Evolutionary conservation across 305 asterid genomes (phyloP), one percentile per base, ranked within the genome.

Genomic region (Caryopteris hybrid): DNA sequence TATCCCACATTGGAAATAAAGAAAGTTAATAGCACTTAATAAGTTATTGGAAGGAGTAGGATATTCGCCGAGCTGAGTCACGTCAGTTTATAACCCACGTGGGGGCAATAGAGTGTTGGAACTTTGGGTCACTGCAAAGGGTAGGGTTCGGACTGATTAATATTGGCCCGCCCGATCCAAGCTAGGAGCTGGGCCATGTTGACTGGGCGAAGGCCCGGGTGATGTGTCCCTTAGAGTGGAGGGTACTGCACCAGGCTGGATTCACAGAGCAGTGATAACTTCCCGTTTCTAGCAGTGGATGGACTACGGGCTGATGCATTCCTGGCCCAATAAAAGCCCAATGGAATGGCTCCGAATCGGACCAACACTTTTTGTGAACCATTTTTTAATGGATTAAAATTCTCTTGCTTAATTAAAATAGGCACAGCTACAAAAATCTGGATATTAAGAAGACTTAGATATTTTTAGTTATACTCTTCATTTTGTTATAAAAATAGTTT

Each of bases 271-370:
- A 29, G 48, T 5, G 69, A 22, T 0, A 21, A 50, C 61, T 8
- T 55, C 22, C 42, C 21, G 61, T 23, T 6, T 13, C 43, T 31
- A 14, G 23, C 61, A 27, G 68, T 62, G 56, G 68, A 27, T 22
- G 68, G 68, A 62, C 45, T 43, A 62, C 43, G 46, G 57, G 58
- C 46, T 2, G 58, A 2, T 46, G 58, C 69, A 8, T 8, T 31
- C 16, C 3, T 5, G 29, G 64, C 47, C 39, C 47, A 34, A 0
- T 33, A 8, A 8, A 57, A 7, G 22, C 47, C 17, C 22, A 18
- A 57, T 57, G 33, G 47, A 5, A 3, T 7, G 9, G 16, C 64
- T 20, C 64, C 34, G n/a, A 57, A 57, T 14, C 21, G 64, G 17
- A 57, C 64, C 27, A 16, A 16, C 29, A 34, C 18, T 55, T 27